These are phyloP conservation scores for Lentinula novae-zelandiae DNA, from an alignment of 1,284 basidiomycete genomes.

Conservation along the genomic window DNA sequence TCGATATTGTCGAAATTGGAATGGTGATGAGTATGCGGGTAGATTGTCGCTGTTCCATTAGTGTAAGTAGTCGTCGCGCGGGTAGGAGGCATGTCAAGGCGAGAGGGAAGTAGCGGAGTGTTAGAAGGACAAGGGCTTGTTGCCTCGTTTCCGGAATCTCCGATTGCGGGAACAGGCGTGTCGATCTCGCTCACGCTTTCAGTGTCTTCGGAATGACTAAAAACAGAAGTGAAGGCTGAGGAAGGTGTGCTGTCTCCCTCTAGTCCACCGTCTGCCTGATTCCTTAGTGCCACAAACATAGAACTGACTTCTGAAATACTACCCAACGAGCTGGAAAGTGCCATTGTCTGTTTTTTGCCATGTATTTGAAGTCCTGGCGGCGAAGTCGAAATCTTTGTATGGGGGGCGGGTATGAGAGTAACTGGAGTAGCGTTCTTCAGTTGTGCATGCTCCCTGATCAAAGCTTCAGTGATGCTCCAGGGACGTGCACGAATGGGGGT, in stretches of 20 bases:
- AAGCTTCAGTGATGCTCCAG: slow-evolving; percentile 20
- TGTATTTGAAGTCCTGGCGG: not conserved
- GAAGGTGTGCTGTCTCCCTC: not conserved
- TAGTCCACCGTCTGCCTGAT: not conserved
- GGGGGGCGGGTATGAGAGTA: slow-evolving; percentile 19
- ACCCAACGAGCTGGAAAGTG: not conserved
- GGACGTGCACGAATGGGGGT: slow-evolving; percentile 32
- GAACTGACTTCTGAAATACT: not conserved
- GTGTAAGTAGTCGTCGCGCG: not conserved
- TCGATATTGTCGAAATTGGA: not conserved
- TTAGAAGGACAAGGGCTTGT: not conserved
- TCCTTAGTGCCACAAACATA: not conserved
- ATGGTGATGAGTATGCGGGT: not conserved
- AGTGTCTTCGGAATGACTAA: not conserved
- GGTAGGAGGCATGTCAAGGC: not conserved
- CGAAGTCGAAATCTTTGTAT: not conserved
- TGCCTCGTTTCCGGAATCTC: not conserved
- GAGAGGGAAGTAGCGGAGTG: not conserved
- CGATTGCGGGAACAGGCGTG: not conserved
- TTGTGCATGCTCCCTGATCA: slow-evolving; percentile 25
- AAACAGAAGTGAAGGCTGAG: not conserved
- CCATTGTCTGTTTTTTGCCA: not conserved
- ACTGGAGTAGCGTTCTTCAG: slow-evolving; percentile 22
- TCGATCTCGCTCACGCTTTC: not conserved
- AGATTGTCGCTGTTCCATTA: slow-evolving; percentile 7